Conservation (phyloP, 1,284 basidiomycete species). For the Ustilago nuda region DNA sequence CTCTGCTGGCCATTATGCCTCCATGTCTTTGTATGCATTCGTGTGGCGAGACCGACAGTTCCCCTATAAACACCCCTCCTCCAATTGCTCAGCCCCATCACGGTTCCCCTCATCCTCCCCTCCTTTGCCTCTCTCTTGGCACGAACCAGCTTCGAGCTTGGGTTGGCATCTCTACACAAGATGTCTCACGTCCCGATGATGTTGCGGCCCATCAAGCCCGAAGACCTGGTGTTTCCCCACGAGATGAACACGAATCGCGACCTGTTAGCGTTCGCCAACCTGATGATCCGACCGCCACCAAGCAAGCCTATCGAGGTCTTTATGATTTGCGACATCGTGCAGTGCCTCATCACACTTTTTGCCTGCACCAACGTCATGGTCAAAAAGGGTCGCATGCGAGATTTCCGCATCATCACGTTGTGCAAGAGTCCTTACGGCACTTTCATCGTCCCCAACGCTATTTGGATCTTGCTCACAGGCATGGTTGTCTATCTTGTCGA, state of each 20-base stretch:
- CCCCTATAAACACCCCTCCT: not conserved
- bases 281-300: slow-evolving; percentile 3
- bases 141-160: not conserved
- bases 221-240: slow-evolving; percentile 3
- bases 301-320: slow-evolving; percentile 17
- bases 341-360: slow-evolving; percentile 16
- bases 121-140: not conserved
- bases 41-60: not conserved
- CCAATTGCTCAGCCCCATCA: not conserved
- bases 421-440: slow-evolving; percentile 14
- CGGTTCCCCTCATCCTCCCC: not conserved
- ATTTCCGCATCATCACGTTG: slow-evolving; percentile 5
- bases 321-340: slow-evolving; percentile 25
- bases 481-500: not conserved
- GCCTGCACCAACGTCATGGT: slow-evolving; percentile 16
- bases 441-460: slow-evolving; percentile 28
- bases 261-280: slow-evolving; percentile 7
- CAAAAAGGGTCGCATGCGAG: slow-evolving; percentile 15
- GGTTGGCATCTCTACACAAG: not conserved
- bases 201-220: not conserved
- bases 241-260: slow-evolving; percentile 15
- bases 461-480: slow-evolving; percentile 2
- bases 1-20: not conserved
- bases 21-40: not conserved
- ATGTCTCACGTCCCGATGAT: not conserved